Evolutionary conservation across 2,329 filamentous ascomycete species (phyloP), one percentile per base, ranked within the genome.

Genomic region (Allantophomopsis cytisporea): DNA sequence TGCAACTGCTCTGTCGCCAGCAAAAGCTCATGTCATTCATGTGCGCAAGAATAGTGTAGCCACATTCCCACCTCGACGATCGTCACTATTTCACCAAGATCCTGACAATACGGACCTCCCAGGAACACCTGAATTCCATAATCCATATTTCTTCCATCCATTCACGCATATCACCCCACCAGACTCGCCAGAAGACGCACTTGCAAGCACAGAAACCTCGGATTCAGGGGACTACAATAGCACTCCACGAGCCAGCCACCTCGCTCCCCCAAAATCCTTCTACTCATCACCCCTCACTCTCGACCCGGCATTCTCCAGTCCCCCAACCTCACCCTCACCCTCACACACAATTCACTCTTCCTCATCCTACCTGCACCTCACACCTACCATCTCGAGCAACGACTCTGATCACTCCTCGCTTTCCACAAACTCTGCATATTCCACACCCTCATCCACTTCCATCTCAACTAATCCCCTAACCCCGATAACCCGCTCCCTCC

Each of bases 11-110:
- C 35, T 53, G 0, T 34, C 48, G 15, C 47, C 49, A 21, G 42
- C 41, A 0, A 51, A 45, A 39, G 49, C 50, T 7, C 47, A 48
- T 2, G 44, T 52, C 8, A 38, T 54, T 12, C 36, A 51, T 28
- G 40, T 55, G 4, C 45, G 31, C 4, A 34, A 34, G 11, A 34
- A 33, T 15, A 14, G 30, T 30, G 17, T 35, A 7, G 31, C 36
- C 8, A 37, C 46, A 12, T 44, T 36, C 4, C 45, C 49, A 28
- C 48, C 49, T n/a, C 35, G 42, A 13, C 35, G 45, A 37, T 45
- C 45, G n/a, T 49, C 47, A 5, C 49, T 47, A 2, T 18, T 48
- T 8, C 31, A 23, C 12, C 36, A 37, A 14, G 40, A 40, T 15
- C 14, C 30, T 15, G 31, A 30, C 11, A 34, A 21, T 21, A 13